Evolutionary conservation across 2,329 filamentous ascomycete genomes (phyloP).

Genomic region (Fonsecaea monophora): DNA sequence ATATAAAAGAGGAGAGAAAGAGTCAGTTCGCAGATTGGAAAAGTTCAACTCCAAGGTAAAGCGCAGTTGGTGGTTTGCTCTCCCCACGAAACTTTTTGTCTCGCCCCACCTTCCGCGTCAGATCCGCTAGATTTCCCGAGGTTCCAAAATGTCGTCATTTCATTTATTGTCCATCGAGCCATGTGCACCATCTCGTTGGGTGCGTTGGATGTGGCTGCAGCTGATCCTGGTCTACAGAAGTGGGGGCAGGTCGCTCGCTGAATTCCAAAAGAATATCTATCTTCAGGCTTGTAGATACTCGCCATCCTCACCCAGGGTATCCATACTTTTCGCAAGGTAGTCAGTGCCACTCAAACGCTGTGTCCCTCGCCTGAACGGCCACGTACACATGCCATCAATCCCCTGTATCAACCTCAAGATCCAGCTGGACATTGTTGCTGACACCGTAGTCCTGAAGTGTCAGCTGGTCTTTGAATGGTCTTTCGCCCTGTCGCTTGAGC

Average conservation of each 20-base stretch:
- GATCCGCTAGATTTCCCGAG: constrained; percentile 21
- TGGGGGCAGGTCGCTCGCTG: neutral
- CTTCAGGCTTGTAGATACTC: neutral
- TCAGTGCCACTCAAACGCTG: neutral
- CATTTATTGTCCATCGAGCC: too few species aligned
- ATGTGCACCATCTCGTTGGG: neutral
- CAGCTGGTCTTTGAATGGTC: constrained; percentile 90
- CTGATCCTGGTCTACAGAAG: neutral
- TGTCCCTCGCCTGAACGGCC: neutral
- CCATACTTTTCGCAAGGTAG: neutral
- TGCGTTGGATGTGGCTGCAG: neutral
- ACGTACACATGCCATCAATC: constrained; percentile 44
- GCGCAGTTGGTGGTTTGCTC: neutral
- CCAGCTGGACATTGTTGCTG: constrained; percentile 77
- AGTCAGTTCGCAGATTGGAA: constrained; percentile 9
- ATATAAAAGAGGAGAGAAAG: constrained; percentile 11
- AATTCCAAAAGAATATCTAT: neutral
- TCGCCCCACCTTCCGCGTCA: constrained; percentile 34
- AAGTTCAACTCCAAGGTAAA: neutral
- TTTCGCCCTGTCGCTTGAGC: constrained; percentile 86
- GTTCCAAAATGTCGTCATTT: constrained; percentile 26
- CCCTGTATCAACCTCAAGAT: constrained; percentile 58
- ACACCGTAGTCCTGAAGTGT: constrained; percentile 93
- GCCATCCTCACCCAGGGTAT: neutral
- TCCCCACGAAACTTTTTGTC: constrained; percentile 30